These are phyloP conservation scores for Plectosphaerella cucumerina DNA, from an alignment of 2,329 filamentous ascomycete species.

Conservation along the genomic window DNA sequence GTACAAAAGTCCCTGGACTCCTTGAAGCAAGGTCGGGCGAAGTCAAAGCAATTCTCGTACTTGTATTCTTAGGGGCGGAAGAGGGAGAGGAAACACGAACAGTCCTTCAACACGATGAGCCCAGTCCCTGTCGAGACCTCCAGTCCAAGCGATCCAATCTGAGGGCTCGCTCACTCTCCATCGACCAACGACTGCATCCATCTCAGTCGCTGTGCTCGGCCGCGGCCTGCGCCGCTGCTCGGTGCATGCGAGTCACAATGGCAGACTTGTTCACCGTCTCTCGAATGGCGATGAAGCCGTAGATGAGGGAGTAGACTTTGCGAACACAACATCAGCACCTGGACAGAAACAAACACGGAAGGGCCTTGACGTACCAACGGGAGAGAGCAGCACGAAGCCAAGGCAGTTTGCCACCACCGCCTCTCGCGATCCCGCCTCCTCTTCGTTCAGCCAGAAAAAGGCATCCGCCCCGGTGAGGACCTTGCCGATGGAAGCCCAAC, in stretches of 20 bases:
- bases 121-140: too few relatives aligned
- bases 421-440: conserved; percentile 36
- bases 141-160: too few relatives aligned
- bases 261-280: conserved; percentile 29
- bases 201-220: background rate
- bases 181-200: too few relatives aligned
- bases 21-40: too few relatives aligned
- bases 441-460: conserved; percentile 48
- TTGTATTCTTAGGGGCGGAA: too few relatives aligned
- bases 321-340: too few relatives aligned
- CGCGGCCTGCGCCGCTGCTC: background rate
- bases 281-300: conserved; percentile 44
- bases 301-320: conserved; percentile 43
- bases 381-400: conserved; percentile 39
- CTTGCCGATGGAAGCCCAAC: conserved; percentile 44
- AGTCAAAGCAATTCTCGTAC: too few relatives aligned
- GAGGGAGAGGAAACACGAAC: too few relatives aligned
- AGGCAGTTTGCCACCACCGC: conserved; percentile 39
- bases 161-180: too few relatives aligned
- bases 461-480: conserved; percentile 38
- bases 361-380: conserved; percentile 35
- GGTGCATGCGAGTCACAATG: background rate
- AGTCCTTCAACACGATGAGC: too few relatives aligned
- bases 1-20: too few relatives aligned
- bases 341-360: background rate